A percentile compares a stretch with the other conserved stretches of the same genome.
phyloP scores from a whole-genome alignment of 2,329 filamentous ascomycete species.

The Blastomyces percursus region DNA sequence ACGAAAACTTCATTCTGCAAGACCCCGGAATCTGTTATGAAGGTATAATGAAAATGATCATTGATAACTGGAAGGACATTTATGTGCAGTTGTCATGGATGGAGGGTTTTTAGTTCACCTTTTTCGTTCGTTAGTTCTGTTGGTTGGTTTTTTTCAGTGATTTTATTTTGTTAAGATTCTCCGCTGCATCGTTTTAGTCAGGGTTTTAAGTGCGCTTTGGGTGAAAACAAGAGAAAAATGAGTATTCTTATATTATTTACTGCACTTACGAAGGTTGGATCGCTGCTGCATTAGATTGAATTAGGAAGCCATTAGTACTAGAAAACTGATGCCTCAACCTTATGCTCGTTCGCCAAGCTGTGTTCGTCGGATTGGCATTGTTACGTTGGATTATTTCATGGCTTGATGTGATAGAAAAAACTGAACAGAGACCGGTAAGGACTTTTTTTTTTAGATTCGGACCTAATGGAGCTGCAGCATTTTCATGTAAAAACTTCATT shows the following conservation, averaged over 20 bases:
- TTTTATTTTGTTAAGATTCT: not conserved
- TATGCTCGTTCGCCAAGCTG: not conserved
- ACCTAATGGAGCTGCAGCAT: not conserved
- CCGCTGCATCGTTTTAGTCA: not conserved
- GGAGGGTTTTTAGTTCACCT: conserved; percentile 14
- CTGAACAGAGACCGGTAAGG: not conserved
- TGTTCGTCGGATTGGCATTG: not conserved
- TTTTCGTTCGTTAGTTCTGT: not conserved
- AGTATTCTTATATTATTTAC: not conserved
- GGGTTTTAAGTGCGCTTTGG: not conserved
- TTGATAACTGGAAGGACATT: conserved; percentile 28
- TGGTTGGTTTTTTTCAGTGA: not conserved
- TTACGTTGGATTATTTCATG: not conserved
- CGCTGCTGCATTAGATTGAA: not conserved
- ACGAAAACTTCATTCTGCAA: conserved; percentile 10
- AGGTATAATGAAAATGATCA: conserved; percentile 25
- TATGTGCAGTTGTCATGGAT: conserved; percentile 25
- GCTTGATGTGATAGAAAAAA: not conserved
- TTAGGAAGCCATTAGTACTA: not conserved
- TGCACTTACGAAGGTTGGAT: not conserved
- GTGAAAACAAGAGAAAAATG: not conserved
- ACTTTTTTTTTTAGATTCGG: not conserved
- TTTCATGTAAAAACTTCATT: not conserved
- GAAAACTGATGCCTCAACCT: not conserved
- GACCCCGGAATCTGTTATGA: conserved; percentile 21